Evolutionary conservation across 169 alveolate species (phyloP).

Genomic region (Plasmodium yoelii): DNA sequence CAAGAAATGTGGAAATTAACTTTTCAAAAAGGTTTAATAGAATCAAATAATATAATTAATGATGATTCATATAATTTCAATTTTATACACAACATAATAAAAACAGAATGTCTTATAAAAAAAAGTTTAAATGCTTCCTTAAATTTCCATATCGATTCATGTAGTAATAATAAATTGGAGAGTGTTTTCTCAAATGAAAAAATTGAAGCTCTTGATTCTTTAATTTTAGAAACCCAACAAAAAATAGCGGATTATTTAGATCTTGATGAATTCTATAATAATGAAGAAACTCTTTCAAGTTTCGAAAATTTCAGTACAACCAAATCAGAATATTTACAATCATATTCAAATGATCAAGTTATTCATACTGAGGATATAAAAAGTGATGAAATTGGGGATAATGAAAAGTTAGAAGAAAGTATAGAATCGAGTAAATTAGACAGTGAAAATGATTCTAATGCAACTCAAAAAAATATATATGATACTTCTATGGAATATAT

Average conservation of each 20-base stretch:
- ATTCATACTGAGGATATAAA: not conserved
- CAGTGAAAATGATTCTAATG: not conserved
- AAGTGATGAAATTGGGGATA: not conserved
- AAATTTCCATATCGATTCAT: constrained; percentile 2
- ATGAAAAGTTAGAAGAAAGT: not conserved
- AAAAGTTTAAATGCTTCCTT: constrained; percentile 60
- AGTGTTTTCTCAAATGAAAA: not conserved
- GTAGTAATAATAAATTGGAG: constrained; percentile 1
- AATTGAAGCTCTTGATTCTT: constrained; percentile 18
- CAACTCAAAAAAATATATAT: not conserved
- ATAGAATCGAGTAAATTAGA: not conserved
- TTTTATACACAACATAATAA: constrained; percentile 34
- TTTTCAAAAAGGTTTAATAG: constrained; percentile 42
- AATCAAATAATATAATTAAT: not conserved
- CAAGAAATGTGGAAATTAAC: constrained; percentile 75
- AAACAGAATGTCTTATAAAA: constrained; percentile 37
- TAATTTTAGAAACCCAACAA: constrained; percentile 57
- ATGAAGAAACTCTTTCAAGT: constrained; percentile 27
- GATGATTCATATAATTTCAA: constrained; percentile 45
- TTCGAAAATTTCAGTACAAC: constrained; percentile 14
- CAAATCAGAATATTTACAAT: constrained; percentile 15
- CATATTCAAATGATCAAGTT: not conserved
- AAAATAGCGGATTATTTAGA: constrained; percentile 66
- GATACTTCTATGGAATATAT: not conserved
- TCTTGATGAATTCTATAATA: constrained; percentile 20